A percentile compares a stretch with the other conserved stretches of the same genome.
Conservation (phyloP, 176 grass and related monocot genomes). For the Ananas comosus region DNA sequence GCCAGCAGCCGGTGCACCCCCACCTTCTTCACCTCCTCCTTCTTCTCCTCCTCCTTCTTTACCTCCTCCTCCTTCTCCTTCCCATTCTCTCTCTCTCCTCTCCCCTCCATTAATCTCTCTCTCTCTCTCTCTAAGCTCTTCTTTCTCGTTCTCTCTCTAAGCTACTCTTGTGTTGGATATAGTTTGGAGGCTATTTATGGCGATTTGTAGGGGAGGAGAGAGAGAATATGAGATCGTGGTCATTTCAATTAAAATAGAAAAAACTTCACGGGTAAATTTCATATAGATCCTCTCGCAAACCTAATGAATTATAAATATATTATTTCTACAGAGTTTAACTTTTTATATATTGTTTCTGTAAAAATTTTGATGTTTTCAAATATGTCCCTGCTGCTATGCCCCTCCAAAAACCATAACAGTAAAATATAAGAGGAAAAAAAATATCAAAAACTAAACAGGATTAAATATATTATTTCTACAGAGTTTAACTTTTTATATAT, state of each 20-base stretch:
- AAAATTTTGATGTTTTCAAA: too few relatives aligned
- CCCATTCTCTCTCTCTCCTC: conserved; percentile 60
- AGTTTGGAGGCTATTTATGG: neutral
- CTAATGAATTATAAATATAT: too few relatives aligned
- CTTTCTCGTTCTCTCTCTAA: neutral
- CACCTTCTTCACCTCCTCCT: conserved; percentile 29
- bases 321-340: too few relatives aligned
- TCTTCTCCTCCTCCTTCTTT: conserved; percentile 18
- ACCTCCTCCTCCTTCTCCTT: conserved; percentile 73
- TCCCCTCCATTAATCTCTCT: conserved; percentile 23
- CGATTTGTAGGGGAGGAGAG: neutral
- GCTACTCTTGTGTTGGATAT: neutral
- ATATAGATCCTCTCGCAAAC: too few relatives aligned
- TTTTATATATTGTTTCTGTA: too few relatives aligned
- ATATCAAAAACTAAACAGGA: too few relatives aligned
- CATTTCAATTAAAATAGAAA: neutral
- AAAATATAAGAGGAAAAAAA: too few relatives aligned
- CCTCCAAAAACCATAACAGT: too few relatives aligned
- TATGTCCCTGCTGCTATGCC: too few relatives aligned
- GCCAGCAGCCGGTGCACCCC: conserved; percentile 39
- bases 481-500: too few relatives aligned
- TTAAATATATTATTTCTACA: too few relatives aligned
- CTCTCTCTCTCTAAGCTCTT: neutral
- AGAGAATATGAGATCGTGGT: neutral
- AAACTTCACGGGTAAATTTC: too few relatives aligned